A percentile compares a stretch with the other conserved stretches of the same genome.
Conservation (phyloP, 78 protist genomes). For the Dictyostelium firmibasis region DNA sequence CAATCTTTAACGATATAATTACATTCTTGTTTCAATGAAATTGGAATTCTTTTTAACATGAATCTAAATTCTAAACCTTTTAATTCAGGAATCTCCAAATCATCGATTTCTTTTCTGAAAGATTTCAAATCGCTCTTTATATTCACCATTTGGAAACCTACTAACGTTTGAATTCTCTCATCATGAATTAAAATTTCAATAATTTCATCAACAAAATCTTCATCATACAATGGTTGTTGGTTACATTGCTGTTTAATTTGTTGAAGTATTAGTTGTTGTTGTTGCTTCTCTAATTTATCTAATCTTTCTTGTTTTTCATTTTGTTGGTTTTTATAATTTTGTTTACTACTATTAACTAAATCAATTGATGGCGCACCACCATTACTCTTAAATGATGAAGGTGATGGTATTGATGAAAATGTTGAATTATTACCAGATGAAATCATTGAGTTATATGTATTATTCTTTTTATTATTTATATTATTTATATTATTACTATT, state of each 20-base stretch:
- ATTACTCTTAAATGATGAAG: background rate
- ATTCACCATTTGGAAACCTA: slow-evolving; percentile 28
- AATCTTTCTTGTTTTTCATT: background rate
- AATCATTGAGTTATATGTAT: background rate
- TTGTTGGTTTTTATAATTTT: background rate
- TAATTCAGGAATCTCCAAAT: slow-evolving; percentile 58
- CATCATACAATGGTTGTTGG: slow-evolving; percentile 26
- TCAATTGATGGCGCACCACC: background rate
- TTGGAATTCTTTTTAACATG: slow-evolving; percentile 22
- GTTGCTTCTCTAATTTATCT: background rate
- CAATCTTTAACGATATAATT: slow-evolving; percentile 15
- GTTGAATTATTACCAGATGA: background rate
- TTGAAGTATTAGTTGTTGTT: background rate
- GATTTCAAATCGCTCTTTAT: slow-evolving; percentile 4
- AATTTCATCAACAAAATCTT: slow-evolving; percentile 32
- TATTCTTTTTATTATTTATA: background rate
- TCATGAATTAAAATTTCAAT: slow-evolving; percentile 34
- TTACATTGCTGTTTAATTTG: background rate
- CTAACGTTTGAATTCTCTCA: slow-evolving; percentile 38
- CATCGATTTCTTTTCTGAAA: slow-evolving; percentile 54
- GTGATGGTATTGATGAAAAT: slow-evolving; percentile 5
- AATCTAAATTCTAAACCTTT: slow-evolving; percentile 42
- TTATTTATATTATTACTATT: background rate
- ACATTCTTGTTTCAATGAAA: slow-evolving; percentile 48
- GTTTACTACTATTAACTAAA: background rate